These are phyloP conservation scores for Suillus paluster DNA, from an alignment of 768 basidiomycete species.

Conservation along the genomic window DNA sequence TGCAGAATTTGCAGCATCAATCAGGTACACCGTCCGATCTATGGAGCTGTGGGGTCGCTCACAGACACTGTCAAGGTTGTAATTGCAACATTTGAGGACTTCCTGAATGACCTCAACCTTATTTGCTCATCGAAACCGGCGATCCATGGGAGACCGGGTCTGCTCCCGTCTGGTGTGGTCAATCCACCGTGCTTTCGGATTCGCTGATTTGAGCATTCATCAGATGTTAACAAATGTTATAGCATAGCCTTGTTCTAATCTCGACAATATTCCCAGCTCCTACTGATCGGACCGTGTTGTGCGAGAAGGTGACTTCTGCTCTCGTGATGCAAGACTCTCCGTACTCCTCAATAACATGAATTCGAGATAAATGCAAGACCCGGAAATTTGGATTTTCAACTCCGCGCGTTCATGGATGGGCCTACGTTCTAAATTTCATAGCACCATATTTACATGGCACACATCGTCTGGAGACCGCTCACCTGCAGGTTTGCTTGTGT, in stretches of 20 bases:
- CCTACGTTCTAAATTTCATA: constrained; percentile 4
- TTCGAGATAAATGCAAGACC: not conserved
- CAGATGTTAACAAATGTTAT: constrained; percentile 14
- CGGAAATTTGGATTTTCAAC: not conserved
- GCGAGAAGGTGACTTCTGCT: constrained; percentile 7
- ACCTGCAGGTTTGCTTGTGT: not conserved
- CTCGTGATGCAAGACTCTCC: not conserved
- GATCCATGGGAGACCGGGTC: constrained; percentile 11
- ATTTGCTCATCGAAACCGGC: constrained; percentile 25
- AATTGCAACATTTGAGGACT: constrained; percentile 27
- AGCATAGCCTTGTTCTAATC: constrained; percentile 37
- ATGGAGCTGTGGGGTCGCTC: constrained; percentile 19
- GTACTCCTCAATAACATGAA: not conserved
- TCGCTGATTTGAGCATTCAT: constrained; percentile 17
- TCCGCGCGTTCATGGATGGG: constrained; percentile 2
- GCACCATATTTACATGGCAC: constrained; percentile 2
- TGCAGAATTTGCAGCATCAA: constrained; percentile 20
- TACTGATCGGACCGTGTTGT: constrained; percentile 15
- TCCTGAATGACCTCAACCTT: constrained; percentile 18
- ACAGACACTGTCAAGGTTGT: constrained; percentile 7
- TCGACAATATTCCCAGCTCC: constrained; percentile 22
- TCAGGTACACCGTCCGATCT: constrained; percentile 17
- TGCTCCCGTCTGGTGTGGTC: constrained; percentile 11
- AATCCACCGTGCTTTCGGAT: constrained; percentile 3
- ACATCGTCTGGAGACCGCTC: not conserved